Percentiles rank a stretch among this genome's conserved stretches.
Conservation (phyloP, 2,329 filamentous ascomycete species). For the Exophiala sp. region DNA sequence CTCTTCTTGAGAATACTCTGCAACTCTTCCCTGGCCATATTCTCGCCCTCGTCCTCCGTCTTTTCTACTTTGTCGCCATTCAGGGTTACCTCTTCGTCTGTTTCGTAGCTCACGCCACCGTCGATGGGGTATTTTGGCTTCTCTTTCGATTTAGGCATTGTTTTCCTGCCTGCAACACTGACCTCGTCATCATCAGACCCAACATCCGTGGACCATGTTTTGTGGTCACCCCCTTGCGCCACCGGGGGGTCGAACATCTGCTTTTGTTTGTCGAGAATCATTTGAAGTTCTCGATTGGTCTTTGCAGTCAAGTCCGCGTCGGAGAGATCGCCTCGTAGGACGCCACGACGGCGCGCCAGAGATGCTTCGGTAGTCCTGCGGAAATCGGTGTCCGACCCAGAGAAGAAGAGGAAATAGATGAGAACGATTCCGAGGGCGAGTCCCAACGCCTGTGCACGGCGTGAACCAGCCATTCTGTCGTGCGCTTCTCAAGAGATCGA, state of each 20-base stretch:
- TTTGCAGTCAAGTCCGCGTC: constrained; percentile 26
- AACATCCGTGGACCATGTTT: constrained; percentile 4
- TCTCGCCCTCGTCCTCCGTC: constrained; percentile 45
- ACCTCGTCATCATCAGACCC: constrained; percentile 6
- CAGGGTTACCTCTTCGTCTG: constrained; percentile 5
- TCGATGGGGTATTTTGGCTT: constrained; percentile 24
- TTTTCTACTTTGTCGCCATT: constrained; percentile 18
- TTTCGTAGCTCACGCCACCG: constrained; percentile 4
- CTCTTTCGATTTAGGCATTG: constrained; percentile 25
- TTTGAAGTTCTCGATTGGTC: constrained; percentile 25
- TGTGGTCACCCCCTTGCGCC: constrained; percentile 2
- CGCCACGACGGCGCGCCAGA: constrained; percentile 19
- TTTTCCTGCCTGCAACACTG: constrained; percentile 36
- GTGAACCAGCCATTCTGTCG: constrained; percentile 13
- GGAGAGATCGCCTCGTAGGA: constrained; percentile 23
- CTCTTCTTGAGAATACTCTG: constrained; percentile 78
- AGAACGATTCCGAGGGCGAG: constrained; percentile 18
- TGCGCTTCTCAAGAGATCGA: no score
- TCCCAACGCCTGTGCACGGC: constrained; percentile 20
- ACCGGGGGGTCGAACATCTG: constrained; percentile 9
- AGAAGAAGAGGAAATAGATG: constrained; percentile 27
- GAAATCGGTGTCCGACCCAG: constrained; percentile 21
- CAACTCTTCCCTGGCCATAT: constrained; percentile 64
- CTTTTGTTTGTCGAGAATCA: constrained; percentile 22
- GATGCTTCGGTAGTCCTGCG: constrained; percentile 26